Evolutionary conservation across 2,329 filamentous ascomycete genomes (phyloP).

Genomic region (Westerdykella aurantiaca): DNA sequence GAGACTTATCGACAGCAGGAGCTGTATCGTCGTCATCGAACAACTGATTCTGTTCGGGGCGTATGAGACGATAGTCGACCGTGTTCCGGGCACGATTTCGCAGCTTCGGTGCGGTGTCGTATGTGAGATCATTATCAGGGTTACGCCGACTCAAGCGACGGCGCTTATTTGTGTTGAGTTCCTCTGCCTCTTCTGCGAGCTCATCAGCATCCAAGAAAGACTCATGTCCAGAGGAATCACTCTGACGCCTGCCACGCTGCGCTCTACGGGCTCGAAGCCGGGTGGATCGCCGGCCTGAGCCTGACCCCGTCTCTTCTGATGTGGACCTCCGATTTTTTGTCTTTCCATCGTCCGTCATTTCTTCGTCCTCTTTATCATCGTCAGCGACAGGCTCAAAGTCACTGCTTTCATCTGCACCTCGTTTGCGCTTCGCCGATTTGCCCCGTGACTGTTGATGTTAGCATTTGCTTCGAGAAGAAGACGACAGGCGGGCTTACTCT

Average conservation of each 20-base stretch:
- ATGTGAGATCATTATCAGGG: conserved; percentile 43
- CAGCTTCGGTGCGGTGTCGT: conserved; percentile 51
- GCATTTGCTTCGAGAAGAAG: conserved; percentile 6
- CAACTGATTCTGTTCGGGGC: conserved; percentile 63
- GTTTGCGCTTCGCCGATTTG: conserved; percentile 29
- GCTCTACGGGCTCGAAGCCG: conserved; percentile 47
- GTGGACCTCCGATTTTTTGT: conserved; percentile 38
- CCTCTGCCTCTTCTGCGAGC: conserved; percentile 53
- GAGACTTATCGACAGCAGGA: conserved; percentile 63
- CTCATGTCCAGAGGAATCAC: conserved; percentile 42
- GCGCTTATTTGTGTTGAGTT: conserved; percentile 49
- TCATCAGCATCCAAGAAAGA: conserved; percentile 44
- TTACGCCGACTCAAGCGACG: conserved; percentile 28
- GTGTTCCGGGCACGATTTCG: conserved; percentile 61
- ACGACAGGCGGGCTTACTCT: conserved; percentile 10
- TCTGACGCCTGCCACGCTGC: conserved; percentile 44
- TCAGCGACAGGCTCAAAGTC: conserved; percentile 59
- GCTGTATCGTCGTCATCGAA: conserved; percentile 67
- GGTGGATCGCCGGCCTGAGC: conserved; percentile 46
- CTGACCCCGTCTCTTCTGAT: conserved; percentile 33
- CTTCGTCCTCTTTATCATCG: conserved; percentile 50
- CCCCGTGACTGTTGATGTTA: conserved; percentile 24
- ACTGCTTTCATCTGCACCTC: conserved; percentile 52
- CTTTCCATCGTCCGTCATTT: conserved; percentile 50
- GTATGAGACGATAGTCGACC: conserved; percentile 82